phyloP scores from a whole-genome alignment of 2,329 filamentous ascomycete species.

The Sarocladiaceae sp. region DNA sequence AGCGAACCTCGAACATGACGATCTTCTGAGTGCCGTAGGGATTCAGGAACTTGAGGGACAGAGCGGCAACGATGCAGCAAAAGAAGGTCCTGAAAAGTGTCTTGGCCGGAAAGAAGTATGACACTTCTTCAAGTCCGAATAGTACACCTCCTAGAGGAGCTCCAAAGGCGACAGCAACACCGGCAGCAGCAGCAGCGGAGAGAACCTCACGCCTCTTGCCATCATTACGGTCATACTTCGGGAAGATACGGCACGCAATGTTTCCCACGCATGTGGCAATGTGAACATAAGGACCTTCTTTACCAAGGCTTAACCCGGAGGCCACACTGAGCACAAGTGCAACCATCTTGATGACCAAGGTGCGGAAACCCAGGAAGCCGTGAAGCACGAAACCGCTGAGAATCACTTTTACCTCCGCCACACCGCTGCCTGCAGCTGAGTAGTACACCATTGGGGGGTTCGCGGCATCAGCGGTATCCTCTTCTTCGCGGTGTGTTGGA shows the following conservation, averaged over 20 bases:
- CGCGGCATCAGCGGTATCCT: slow-evolving; percentile 28
- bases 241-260: slow-evolving; percentile 86
- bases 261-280: slow-evolving; percentile 94
- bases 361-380: slow-evolving; percentile 86
- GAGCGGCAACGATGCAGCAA: slow-evolving; percentile 87
- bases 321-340: slow-evolving; percentile 83
- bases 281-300: slow-evolving; percentile 95
- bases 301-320: slow-evolving; percentile 88
- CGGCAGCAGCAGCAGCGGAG: slow-evolving; percentile 86
- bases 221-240: slow-evolving; percentile 91
- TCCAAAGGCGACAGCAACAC: slow-evolving; percentile 90
- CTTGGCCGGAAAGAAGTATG: slow-evolving; percentile 96
- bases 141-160: slow-evolving; percentile 82
- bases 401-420: slow-evolving; percentile 95
- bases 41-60: slow-evolving; percentile 91
- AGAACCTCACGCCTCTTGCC: slow-evolving; percentile 88
- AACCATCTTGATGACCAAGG: slow-evolving; percentile 76
- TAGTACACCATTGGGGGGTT: slow-evolving; percentile 82
- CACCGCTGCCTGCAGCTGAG: slow-evolving; percentile 89
- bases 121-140: slow-evolving; percentile 90
- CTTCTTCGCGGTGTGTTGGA: slow-evolving; percentile 22
- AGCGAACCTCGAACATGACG: slow-evolving; percentile 91
- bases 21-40: slow-evolving; percentile 96
- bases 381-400: slow-evolving; percentile 96
- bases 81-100: slow-evolving; percentile 97